Evolutionary conservation across 1,284 basidiomycete genomes (phyloP).

Genomic region (Volvariella volvacea): DNA sequence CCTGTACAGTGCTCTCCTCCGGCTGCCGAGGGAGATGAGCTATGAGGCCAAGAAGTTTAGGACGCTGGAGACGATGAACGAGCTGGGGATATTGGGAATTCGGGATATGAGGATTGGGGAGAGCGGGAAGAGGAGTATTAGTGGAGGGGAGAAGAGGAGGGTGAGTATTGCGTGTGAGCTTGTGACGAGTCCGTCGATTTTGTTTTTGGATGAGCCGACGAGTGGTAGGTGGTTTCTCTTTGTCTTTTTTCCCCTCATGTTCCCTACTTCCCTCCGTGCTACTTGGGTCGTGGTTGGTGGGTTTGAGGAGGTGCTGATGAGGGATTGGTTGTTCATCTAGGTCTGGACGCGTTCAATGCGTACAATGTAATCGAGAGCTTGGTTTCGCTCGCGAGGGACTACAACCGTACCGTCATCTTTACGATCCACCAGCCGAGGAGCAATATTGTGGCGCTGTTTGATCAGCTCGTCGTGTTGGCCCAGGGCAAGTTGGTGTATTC

Average conservation of each 20-base stretch:
- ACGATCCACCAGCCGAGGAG: conserved; percentile 98
- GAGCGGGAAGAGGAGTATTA: conserved; percentile 66
- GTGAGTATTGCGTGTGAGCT: conserved; percentile 98
- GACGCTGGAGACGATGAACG: conserved; percentile 93
- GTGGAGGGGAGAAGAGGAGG: conserved; percentile 92
- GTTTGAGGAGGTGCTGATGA: not conserved
- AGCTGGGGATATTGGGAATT: conserved; percentile 89
- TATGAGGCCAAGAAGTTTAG: conserved; percentile 89
- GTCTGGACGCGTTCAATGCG: conserved; percentile 93
- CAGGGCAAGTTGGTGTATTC: conserved; percentile 82
- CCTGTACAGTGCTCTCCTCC: conserved; percentile 84
- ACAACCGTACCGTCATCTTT: conserved; percentile 94
- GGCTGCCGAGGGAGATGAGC: conserved; percentile 92
- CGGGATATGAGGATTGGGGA: conserved; percentile 88
- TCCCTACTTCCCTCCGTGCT: too few relatives aligned
- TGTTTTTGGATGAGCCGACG: conserved; percentile 96
- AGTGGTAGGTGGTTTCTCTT: conserved; percentile 52
- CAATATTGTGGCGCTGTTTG: conserved; percentile 94
- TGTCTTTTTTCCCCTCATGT: not conserved
- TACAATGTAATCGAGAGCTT: conserved; percentile 91
- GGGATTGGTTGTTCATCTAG: conserved; percentile 29
- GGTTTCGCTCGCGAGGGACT: conserved; percentile 78
- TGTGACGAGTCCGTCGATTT: conserved; percentile 90
- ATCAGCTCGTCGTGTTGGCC: conserved; percentile 84
- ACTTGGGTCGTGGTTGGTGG: too few relatives aligned